Base-by-base conservation (phyloP, 2,329 filamentous ascomycete genomes). In the Aureobasidium sp. region DNA sequence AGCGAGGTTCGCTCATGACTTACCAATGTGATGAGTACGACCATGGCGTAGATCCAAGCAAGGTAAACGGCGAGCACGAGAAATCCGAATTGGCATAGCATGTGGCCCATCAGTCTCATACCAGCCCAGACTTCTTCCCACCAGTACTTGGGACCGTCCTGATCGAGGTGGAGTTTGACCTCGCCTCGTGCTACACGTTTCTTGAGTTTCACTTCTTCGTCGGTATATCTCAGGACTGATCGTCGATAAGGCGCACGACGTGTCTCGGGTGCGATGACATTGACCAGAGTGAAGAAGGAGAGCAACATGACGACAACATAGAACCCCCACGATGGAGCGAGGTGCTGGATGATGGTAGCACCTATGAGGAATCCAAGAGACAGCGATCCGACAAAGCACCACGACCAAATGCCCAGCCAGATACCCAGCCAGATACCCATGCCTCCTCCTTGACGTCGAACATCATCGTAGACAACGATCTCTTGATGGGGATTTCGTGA, bases 351-450 rank as follows among this genome's bases (percentile, higher is more conserved):
- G 66, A 91, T 82, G 41, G 80, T 75, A 11, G 88, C 87, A 3
- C 89, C 89, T 41, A 89, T 77, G 61, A 89, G 75, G 69, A 91
- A 92, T 0, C 89, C 89, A 41, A 90, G 70, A 0, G 85, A 83
- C 27, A 91, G 78, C 25, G 87, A 89, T 6, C 85, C 87, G 67
- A 89, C 84, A 73, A 84, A 89, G 70, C 87, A 89, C 84, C 86
- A 92, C 0, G 86, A 86, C 87, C 88, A 91, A 60, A 89, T 79
- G 1, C 87, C 87, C 10, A 91, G 78, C 89, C 89, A 92, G n/a
- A 89, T 76, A 0, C 87, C 87, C 10, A 91, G 78, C 89, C 89
- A 92, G n/a, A 89, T 76, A 0, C 89, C 89, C 77, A 91, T 86
- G 0, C 89, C 89, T 13, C 89, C 88, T 8, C 89, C 89, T 68